Evolutionary conservation across 225 moss, liverwort and hornwort species (phyloP).

Genomic region (Bryum argenteum): DNA sequence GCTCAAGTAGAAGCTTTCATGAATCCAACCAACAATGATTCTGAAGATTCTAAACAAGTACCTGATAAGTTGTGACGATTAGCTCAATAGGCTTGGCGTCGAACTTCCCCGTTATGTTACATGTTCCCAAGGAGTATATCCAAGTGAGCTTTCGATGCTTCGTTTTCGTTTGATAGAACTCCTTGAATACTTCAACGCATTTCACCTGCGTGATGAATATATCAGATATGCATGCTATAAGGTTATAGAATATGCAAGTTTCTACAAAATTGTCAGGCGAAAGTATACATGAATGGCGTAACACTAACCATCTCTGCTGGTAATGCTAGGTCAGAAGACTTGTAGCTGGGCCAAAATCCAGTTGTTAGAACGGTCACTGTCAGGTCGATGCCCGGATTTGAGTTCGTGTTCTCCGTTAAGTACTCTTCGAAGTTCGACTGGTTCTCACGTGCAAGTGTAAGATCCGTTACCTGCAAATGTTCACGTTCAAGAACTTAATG

Average conservation of each 20-base stretch:
- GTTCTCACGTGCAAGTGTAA: conserved; percentile 94
- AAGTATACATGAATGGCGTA: not conserved
- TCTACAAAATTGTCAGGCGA: not conserved
- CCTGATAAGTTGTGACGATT: conserved; percentile 98
- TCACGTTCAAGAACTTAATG: not conserved
- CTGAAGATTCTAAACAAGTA: conserved; percentile 9
- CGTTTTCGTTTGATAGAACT: conserved; percentile 98
- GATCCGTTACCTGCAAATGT: conserved; percentile 77
- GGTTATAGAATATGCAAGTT: not conserved
- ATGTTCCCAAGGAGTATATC: conserved; percentile 98
- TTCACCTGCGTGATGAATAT: conserved; percentile 59
- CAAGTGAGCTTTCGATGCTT: conserved; percentile 98
- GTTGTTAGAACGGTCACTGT: conserved; percentile 98
- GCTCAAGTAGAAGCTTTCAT: not conserved
- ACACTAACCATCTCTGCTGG: conserved; percentile 92
- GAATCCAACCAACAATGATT: not conserved
- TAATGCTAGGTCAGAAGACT: conserved; percentile 93
- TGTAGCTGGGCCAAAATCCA: conserved; percentile 98
- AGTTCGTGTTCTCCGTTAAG: conserved; percentile 59
- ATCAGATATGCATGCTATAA: not conserved
- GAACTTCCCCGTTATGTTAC: conserved; percentile 95
- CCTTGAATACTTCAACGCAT: conserved; percentile 97
- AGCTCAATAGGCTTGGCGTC: conserved; percentile 90
- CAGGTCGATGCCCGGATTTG: conserved; percentile 95
- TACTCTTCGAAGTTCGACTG: conserved; percentile 93